These are phyloP conservation scores for Pseudogymnoascus sp. DNA, from an alignment of 2,329 filamentous ascomycete genomes.

Conservation along the genomic window DNA sequence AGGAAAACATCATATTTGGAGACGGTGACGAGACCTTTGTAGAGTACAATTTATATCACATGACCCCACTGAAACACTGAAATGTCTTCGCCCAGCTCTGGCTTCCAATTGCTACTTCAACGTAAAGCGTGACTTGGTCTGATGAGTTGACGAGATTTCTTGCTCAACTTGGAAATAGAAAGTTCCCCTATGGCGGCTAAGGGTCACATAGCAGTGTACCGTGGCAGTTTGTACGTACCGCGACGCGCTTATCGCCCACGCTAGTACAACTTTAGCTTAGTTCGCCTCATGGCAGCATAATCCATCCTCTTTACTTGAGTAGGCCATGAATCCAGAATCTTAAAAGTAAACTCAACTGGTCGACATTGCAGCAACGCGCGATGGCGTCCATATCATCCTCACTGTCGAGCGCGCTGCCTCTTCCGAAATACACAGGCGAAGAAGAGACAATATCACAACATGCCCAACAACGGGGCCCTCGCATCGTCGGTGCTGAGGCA, in stretches of 20 bases:
- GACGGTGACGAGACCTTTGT: not conserved
- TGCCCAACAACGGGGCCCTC: constrained; percentile 67
- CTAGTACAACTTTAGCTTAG: not conserved
- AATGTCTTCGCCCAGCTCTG: not conserved
- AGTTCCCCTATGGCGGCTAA: not conserved
- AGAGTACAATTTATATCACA: constrained; percentile 6
- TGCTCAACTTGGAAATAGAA: not conserved
- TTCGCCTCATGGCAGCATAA: not conserved
- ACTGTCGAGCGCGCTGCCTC: constrained; percentile 72
- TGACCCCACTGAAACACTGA: not conserved
- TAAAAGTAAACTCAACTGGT: not conserved
- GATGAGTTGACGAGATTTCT: not conserved
- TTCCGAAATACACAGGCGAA: constrained; percentile 84
- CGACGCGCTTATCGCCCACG: not conserved
- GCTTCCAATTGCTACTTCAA: not conserved
- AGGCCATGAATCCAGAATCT: constrained; percentile 1
- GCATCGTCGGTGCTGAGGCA: constrained; percentile 71
- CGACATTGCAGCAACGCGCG: constrained; percentile 16
- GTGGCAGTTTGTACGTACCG: not conserved
- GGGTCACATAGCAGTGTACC: not conserved
- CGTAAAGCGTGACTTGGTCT: not conserved
- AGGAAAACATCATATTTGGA: constrained; percentile 1
- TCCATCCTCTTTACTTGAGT: constrained; percentile 6
- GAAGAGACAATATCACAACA: constrained; percentile 70
- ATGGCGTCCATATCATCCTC: constrained; percentile 65